Evolutionary conservation across 2,329 filamentous ascomycete genomes (phyloP), one percentile per base, ranked within the genome.

Genomic region (Xenoacremonium recifei): DNA sequence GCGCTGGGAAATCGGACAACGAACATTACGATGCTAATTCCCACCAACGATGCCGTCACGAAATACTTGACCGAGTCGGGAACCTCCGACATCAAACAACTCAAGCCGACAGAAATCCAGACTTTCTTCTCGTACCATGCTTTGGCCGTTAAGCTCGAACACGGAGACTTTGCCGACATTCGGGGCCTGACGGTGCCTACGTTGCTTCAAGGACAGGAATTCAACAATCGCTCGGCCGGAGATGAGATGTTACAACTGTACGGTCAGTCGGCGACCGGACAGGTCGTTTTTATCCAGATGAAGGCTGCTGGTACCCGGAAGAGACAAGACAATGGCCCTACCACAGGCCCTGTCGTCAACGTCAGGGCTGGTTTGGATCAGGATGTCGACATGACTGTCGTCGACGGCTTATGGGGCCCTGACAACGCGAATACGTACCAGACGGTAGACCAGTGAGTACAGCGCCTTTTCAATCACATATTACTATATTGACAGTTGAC

Each of bases 61-160:
- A 38, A 37, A 0, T 56, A 54, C 3, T 37, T 56, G 2, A 36
- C 35, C 4, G 12, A 17, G 2, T 45, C 53, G 2, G 33, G 37
- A 0, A 25, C 50, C 0, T 32, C 35, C 2, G 40, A 47, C 1
- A 18, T 54, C 0, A 45, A 44, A 0, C 43, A 47, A 2, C 44
- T 56, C 6, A 32, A 34, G 2, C 19, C 37, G 1, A 34, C 37
- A 2, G 42, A 43, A 3, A 2, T 56, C 0, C 19, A 51, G 6
- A 35, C 37, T 0, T 56, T 56, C 23, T 54, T 56, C 29, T 45
- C 47, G 1, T 56, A 56, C 12, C 53, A 56, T 11, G 30, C 45
- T 0, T 18, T 56, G 33, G 37, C 30, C 0, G 49, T 45, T 1
- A 49, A 50, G 0, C 31, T 56, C 0, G 39, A 35, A 7, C 40